Conservation (phyloP, 2,329 filamentous ascomycete species). For the Cytospora paraplurivora region DNA sequence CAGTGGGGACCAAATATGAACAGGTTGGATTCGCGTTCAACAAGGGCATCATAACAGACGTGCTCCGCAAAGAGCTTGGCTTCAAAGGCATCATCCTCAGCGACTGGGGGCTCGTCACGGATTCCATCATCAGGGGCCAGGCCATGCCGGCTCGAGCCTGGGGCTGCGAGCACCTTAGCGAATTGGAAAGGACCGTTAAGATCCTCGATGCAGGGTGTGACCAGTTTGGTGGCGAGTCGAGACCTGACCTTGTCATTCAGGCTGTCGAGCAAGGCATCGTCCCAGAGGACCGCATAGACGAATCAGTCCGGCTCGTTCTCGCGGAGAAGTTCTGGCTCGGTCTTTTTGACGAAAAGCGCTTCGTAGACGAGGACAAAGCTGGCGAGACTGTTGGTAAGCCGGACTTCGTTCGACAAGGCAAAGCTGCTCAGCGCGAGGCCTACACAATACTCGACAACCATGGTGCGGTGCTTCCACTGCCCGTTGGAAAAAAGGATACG, state of each 20-base stretch:
- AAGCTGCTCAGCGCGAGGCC: constrained; percentile 39
- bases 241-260: constrained; percentile 51
- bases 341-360: constrained; percentile 55
- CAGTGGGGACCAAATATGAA: constrained; percentile 49
- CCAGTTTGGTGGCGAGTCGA: constrained; percentile 53
- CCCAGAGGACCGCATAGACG: constrained; percentile 47
- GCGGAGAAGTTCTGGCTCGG: constrained; percentile 54
- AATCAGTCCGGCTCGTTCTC: constrained; percentile 49
- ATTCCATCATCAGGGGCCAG: constrained; percentile 44
- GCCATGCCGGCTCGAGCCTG: constrained; percentile 52
- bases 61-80: constrained; percentile 49
- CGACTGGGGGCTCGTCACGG: constrained; percentile 56
- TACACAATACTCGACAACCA: constrained; percentile 34
- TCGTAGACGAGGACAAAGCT: constrained; percentile 48
- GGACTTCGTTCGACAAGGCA: constrained; percentile 44
- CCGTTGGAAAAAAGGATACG: background rate
- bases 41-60: constrained; percentile 51
- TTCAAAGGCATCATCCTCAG: constrained; percentile 55
- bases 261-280: constrained; percentile 46
- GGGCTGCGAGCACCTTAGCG: constrained; percentile 50
- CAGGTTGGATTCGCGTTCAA: constrained; percentile 54
- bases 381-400: constrained; percentile 46
- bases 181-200: constrained; percentile 44
- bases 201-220: constrained; percentile 55
- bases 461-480: constrained; percentile 4